Conservation (phyloP, 1,139 yeast species). For the Zygoascus sp. region DNA sequence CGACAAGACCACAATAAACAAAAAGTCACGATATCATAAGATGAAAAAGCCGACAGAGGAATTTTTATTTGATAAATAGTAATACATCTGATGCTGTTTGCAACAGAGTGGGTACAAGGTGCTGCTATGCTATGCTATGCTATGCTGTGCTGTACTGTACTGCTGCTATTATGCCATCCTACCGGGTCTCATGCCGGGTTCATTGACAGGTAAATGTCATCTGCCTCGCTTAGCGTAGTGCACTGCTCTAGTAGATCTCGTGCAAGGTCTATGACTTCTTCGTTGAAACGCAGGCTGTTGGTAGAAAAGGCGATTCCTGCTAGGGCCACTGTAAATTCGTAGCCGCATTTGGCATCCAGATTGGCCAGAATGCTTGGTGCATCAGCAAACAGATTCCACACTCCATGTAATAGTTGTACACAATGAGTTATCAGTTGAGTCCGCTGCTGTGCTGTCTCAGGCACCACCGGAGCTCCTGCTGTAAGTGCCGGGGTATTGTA, state of each 20-base stretch:
- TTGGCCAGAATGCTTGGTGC: conserved; percentile 16
- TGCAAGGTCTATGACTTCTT: conserved; percentile 62
- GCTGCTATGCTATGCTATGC: no score
- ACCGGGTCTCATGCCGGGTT: conserved; percentile 8
- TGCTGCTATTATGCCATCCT: no score
- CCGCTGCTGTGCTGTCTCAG: neutral
- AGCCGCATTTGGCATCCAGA: conserved; percentile 27
- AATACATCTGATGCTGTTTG: conserved; percentile 9
- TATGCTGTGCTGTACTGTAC: neutral
- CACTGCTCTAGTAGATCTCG: conserved; percentile 66
- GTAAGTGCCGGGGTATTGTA: conserved; percentile 17
- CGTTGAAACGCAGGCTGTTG: conserved; percentile 40
- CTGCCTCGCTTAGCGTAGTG: conserved; percentile 76
- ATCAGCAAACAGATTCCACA: conserved; percentile 23
- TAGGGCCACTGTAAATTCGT: conserved; percentile 49
- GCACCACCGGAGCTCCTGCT: neutral
- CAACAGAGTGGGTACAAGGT: no score
- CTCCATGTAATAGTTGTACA: conserved; percentile 22
- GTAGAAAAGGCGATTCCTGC: conserved; percentile 50
- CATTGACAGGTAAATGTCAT: conserved; percentile 49
- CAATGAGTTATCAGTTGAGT: conserved; percentile 21
- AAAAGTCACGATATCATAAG: conserved; percentile 3
- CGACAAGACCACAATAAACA: conserved; percentile 3
- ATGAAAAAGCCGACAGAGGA: neutral
- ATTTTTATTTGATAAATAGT: conserved; percentile 10